Conservation (phyloP, 1,284 basidiomycete species). For the Cutaneotrichosporon dermatis region DNA sequence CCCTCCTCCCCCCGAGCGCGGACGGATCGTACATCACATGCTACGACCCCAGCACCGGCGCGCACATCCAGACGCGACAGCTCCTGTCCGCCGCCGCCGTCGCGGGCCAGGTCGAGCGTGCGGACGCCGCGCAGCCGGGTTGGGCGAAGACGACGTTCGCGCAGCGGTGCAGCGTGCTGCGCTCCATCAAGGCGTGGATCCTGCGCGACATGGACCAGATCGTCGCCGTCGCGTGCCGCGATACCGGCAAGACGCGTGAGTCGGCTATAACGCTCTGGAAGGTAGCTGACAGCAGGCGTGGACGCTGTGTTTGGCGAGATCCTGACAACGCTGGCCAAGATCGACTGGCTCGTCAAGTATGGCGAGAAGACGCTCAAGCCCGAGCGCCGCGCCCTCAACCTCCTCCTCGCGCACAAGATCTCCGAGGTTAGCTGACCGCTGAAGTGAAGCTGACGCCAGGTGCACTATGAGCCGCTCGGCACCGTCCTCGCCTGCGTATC, state of each 20-base stretch:
- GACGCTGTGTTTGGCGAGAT: conserved; percentile 88
- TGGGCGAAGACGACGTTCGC: conserved; percentile 73
- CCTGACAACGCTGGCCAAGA: conserved; percentile 78
- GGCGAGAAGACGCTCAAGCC: conserved; percentile 71
- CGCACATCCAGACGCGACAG: conserved; percentile 52
- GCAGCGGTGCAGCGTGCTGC: conserved; percentile 71
- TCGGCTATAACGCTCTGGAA: conserved; percentile 19
- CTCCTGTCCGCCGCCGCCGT: conserved; percentile 67
- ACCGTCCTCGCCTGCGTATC: conserved; percentile 89
- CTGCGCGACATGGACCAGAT: conserved; percentile 70
- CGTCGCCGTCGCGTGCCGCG: conserved; percentile 83
- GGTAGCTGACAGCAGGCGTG: conserved; percentile 56
- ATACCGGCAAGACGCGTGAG: conserved; percentile 93
- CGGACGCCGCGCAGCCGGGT: conserved; percentile 61
- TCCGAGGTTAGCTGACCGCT: conserved; percentile 35
- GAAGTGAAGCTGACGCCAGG: conserved; percentile 50
- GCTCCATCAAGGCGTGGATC: conserved; percentile 84
- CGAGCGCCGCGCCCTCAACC: conserved; percentile 64
- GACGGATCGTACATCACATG: conserved; percentile 65
- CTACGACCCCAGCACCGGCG: conserved; percentile 83
- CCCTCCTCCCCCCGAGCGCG: conserved; percentile 23
- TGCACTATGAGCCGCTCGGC: conserved; percentile 88
- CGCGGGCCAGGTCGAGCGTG: conserved; percentile 61
- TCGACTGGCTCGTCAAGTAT: conserved; percentile 70
- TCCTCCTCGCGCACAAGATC: conserved; percentile 79